Evolutionary conservation across 768 basidiomycete species (phyloP).

Genomic region (Hysterangium stoloniferum): DNA sequence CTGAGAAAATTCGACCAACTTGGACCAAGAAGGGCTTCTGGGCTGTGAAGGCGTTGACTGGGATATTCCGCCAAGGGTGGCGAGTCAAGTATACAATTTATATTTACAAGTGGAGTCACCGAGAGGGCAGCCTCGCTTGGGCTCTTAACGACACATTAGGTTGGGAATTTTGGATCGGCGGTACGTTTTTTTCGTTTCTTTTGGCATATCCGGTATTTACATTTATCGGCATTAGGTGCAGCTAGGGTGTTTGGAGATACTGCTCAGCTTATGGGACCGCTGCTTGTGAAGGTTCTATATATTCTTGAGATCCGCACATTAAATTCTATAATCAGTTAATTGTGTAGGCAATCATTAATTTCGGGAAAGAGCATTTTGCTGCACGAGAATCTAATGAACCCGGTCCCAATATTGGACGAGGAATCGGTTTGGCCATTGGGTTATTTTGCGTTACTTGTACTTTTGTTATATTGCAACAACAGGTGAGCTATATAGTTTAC

Average conservation of each 20-base stretch:
- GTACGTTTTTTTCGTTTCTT: constrained; percentile 45
- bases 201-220: background rate
- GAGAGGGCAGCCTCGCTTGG: constrained; percentile 46
- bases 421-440: constrained; percentile 52
- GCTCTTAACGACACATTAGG: constrained; percentile 56
- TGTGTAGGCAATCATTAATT: constrained; percentile 50
- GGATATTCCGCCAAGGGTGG: constrained; percentile 17
- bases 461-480: constrained; percentile 53
- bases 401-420: constrained; percentile 37
- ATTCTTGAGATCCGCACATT: background rate
- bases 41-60: constrained; percentile 24
- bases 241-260: constrained; percentile 52
- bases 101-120: constrained; percentile 32
- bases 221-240: background rate
- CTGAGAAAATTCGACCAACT: constrained; percentile 37
- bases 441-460: constrained; percentile 42
- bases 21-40: constrained; percentile 33
- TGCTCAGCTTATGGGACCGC: constrained; percentile 51
- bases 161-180: constrained; percentile 54
- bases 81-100: constrained; percentile 3
- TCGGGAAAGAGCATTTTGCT: constrained; percentile 40
- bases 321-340: constrained; percentile 5
- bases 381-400: constrained; percentile 31
- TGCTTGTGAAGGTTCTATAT: constrained; percentile 44
- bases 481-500: constrained; percentile 31